These are phyloP conservation scores for Plectosphaerella plurivora DNA, from an alignment of 2,329 filamentous ascomycete genomes.

Conservation along the genomic window DNA sequence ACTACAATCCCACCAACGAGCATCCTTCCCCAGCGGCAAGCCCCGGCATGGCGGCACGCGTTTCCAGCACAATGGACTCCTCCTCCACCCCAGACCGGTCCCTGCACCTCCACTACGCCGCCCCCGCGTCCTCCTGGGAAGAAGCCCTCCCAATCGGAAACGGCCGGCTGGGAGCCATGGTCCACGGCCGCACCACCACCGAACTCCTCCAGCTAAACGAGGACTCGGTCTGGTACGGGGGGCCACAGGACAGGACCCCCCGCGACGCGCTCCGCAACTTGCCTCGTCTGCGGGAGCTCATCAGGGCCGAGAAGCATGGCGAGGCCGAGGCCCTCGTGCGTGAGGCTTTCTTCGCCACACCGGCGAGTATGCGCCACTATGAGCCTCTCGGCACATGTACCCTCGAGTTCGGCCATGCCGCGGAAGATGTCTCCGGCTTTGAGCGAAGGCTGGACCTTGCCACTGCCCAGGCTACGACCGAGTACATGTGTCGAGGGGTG, in stretches of 20 bases:
- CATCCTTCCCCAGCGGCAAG: background rate
- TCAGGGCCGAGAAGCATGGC: slow-evolving; percentile 23
- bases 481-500: slow-evolving; percentile 9
- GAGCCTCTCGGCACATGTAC: slow-evolving; percentile 33
- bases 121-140: slow-evolving; percentile 24
- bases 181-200: slow-evolving; percentile 26
- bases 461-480: slow-evolving; percentile 5
- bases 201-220: slow-evolving; percentile 41
- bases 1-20: background rate
- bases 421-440: slow-evolving; percentile 9
- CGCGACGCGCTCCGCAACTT: slow-evolving; percentile 26
- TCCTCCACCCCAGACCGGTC: slow-evolving; percentile 1
- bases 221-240: slow-evolving; percentile 39
- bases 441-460: slow-evolving; percentile 11
- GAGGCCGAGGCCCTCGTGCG: slow-evolving; percentile 13
- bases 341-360: slow-evolving; percentile 37
- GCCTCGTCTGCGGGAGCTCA: slow-evolving; percentile 26
- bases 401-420: slow-evolving; percentile 35
- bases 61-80: slow-evolving; percentile 6
- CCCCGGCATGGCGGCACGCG: slow-evolving; percentile 8
- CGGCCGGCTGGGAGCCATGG: slow-evolving; percentile 31
- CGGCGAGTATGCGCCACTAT: slow-evolving; percentile 41
- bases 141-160: slow-evolving; percentile 36
- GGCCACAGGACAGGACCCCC: slow-evolving; percentile 31
- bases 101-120: slow-evolving; percentile 19